Evolutionary conservation across 2,329 filamentous ascomycete genomes (phyloP).

Genomic region (Diaporthe citriasiana): DNA sequence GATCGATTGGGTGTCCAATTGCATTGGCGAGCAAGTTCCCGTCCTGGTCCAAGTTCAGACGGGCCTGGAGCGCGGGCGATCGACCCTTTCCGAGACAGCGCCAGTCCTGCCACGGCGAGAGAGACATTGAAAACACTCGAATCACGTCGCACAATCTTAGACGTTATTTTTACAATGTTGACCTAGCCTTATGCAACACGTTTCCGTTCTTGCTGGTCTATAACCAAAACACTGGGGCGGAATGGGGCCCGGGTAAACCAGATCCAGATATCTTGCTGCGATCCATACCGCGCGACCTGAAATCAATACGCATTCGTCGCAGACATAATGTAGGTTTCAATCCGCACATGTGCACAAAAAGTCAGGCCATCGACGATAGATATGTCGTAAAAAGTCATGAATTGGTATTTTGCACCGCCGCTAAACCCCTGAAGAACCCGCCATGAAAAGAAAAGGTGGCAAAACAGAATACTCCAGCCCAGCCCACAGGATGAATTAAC

Average conservation of each 20-base stretch:
- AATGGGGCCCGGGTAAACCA: background rate
- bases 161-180: background rate
- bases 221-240: background rate
- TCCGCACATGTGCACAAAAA: background rate
- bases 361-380: background rate
- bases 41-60: slow-evolving; percentile 10
- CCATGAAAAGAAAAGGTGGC: slow-evolving; percentile 14
- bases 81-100: slow-evolving; percentile 27
- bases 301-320: no score
- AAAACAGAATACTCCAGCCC: slow-evolving; percentile 26
- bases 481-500: slow-evolving; percentile 25
- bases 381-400: slow-evolving; percentile 10
- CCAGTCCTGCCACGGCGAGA: slow-evolving; percentile 11
- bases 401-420: slow-evolving; percentile 33
- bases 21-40: background rate
- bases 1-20: background rate
- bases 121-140: background rate
- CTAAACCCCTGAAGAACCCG: slow-evolving; percentile 28
- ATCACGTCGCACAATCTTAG: background rate
- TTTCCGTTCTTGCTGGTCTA: background rate
- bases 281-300: background rate
- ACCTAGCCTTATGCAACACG: background rate
- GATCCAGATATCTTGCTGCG: background rate
- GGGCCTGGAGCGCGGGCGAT: slow-evolving; percentile 9
- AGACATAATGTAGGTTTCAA: background rate